Conservation (phyloP, 164 flowering plant genomes). For the Santalum album region DNA sequence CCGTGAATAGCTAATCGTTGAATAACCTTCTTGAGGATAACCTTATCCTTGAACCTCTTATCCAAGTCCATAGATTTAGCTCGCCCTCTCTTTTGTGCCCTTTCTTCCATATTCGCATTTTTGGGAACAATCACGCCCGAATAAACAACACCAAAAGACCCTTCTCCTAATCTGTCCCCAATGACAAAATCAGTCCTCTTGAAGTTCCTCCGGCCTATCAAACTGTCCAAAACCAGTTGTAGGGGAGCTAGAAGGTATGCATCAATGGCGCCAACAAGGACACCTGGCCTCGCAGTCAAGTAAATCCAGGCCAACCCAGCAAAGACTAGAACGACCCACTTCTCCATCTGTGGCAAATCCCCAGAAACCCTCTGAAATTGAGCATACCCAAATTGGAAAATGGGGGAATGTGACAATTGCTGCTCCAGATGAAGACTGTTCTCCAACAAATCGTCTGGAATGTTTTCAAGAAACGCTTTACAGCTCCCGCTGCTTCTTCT, state of each 20-base stretch:
- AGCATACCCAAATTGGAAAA: slow-evolving; percentile 31
- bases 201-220: slow-evolving; percentile 57
- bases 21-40: slow-evolving; percentile 91
- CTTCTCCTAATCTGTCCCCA: slow-evolving; percentile 75
- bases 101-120: slow-evolving; percentile 42
- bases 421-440: slow-evolving; percentile 27
- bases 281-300: slow-evolving; percentile 94
- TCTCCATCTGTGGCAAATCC: slow-evolving; percentile 54
- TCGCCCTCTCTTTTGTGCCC: slow-evolving; percentile 26
- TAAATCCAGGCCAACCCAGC: slow-evolving; percentile 74
- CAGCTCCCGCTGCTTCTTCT: slow-evolving; percentile 27
- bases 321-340: slow-evolving; percentile 48
- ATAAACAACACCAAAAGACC: slow-evolving; percentile 88
- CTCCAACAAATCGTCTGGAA: slow-evolving; percentile 24
- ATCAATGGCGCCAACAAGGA: slow-evolving; percentile 85
- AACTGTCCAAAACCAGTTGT: slow-evolving; percentile 57
- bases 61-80: slow-evolving; percentile 33
- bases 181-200: slow-evolving; percentile 70
- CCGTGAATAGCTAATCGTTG: no score
- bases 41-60: slow-evolving; percentile 66
- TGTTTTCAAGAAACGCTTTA: slow-evolving; percentile 32
- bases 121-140: slow-evolving; percentile 76
- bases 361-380: slow-evolving; percentile 39
- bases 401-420: slow-evolving; percentile 32
- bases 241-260: slow-evolving; percentile 80